Evolutionary conservation across 75 land plant genomes (phyloP).

Genomic region (Gnetum montanum): DNA sequence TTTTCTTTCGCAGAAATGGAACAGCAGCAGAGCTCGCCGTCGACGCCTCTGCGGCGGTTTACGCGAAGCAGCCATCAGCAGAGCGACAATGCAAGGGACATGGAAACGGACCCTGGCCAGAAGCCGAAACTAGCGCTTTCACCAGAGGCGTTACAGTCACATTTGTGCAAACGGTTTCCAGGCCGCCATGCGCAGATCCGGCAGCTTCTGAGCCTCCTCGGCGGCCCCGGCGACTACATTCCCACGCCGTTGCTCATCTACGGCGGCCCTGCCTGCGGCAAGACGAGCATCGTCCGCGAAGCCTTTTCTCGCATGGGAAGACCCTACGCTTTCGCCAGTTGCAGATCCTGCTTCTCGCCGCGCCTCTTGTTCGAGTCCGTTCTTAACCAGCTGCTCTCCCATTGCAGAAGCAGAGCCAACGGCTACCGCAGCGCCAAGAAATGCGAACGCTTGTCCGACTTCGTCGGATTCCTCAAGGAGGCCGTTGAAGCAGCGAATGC

Average conservation of each 20-base stretch:
- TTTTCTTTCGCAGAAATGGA: no score
- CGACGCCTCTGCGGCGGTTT: no score
- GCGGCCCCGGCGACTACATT: slow-evolving; percentile 45
- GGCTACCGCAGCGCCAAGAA: slow-evolving; percentile 49
- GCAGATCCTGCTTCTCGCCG: slow-evolving; percentile 53
- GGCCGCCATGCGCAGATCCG: slow-evolving; percentile 45
- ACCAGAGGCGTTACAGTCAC: background rate
- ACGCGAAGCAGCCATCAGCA: no score
- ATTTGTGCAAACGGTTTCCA: slow-evolving; percentile 22
- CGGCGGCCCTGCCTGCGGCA: slow-evolving; percentile 74
- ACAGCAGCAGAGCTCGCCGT: no score
- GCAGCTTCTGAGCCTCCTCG: slow-evolving; percentile 44
- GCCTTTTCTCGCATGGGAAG: slow-evolving; percentile 46
- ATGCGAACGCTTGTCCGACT: slow-evolving; percentile 75
- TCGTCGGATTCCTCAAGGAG: slow-evolving; percentile 48
- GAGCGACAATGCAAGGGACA: no score
- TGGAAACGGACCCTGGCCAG: no score
- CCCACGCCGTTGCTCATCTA: slow-evolving; percentile 67
- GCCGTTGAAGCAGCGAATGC: slow-evolving; percentile 31
- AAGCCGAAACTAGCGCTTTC: no score
- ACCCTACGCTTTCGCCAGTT: slow-evolving; percentile 78
- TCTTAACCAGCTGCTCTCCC: slow-evolving; percentile 54
- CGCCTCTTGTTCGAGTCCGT: slow-evolving; percentile 63
- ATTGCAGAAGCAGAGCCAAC: slow-evolving; percentile 30
- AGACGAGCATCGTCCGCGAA: slow-evolving; percentile 54